These are phyloP conservation scores for Penicillium concentricum DNA, from an alignment of 2,329 filamentous ascomycete genomes.

Conservation along the genomic window DNA sequence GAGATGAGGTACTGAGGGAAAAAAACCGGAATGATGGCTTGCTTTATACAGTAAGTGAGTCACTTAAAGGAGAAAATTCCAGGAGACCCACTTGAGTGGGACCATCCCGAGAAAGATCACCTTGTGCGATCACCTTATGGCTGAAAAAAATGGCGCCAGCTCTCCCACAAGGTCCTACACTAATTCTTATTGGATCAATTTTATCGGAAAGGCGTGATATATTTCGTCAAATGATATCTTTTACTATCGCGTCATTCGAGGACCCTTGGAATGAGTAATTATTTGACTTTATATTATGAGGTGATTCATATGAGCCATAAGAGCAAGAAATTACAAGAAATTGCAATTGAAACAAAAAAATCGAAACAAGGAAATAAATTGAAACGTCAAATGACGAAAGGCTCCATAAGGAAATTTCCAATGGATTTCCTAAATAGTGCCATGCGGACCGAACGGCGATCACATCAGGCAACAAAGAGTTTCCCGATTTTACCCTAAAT, in stretches of 20 bases:
- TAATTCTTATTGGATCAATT: neutral
- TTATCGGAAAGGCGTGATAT: slow-evolving; percentile 18
- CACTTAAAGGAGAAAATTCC: slow-evolving; percentile 14
- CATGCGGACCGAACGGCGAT: slow-evolving; percentile 23
- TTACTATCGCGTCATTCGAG: slow-evolving; percentile 1
- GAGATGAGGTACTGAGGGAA: slow-evolving; percentile 34
- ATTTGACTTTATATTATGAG: neutral
- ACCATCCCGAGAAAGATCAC: slow-evolving; percentile 20
- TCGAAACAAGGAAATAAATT: neutral
- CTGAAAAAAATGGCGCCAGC: slow-evolving; percentile 6
- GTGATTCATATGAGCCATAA: neutral
- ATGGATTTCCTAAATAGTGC: slow-evolving; percentile 5
- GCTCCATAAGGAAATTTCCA: neutral
- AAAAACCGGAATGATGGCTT: neutral
- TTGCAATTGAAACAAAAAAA: neutral
- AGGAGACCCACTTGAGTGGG: slow-evolving; percentile 20
- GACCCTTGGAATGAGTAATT: neutral
- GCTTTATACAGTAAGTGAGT: slow-evolving; percentile 24
- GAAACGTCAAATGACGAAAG: slow-evolving; percentile 9
- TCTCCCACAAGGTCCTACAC: slow-evolving; percentile 4
- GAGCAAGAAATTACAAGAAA: too few relatives aligned
- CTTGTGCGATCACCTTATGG: slow-evolving; percentile 15
- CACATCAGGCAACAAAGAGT: slow-evolving; percentile 18
- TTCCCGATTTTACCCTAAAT: slow-evolving; percentile 8
- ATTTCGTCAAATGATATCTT: slow-evolving; percentile 4